Percentiles rank a stretch among this genome's conserved stretches.
These are phyloP conservation scores for Aspergillus sp. DNA, from an alignment of 2,329 filamentous ascomycete species.

Conservation along the genomic window DNA sequence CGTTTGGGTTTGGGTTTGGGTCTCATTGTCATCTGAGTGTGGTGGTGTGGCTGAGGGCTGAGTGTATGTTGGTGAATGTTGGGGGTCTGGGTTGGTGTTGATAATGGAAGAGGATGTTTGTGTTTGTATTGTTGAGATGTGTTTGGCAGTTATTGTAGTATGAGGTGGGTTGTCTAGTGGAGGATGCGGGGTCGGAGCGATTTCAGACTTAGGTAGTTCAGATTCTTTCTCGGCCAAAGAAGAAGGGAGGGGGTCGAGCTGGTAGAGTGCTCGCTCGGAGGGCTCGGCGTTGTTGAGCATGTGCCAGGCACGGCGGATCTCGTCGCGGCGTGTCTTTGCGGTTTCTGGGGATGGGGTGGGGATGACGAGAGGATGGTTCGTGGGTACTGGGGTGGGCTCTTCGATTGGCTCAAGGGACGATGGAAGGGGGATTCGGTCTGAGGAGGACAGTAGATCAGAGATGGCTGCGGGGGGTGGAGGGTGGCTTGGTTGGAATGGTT, in stretches of 20 bases:
- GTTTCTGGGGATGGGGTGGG: constrained; percentile 7
- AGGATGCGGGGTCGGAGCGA: not conserved
- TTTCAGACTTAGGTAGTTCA: not conserved
- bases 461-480: not conserved
- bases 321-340: constrained; percentile 22
- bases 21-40: not conserved
- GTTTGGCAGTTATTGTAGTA: not conserved
- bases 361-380: constrained; percentile 9
- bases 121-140: not conserved
- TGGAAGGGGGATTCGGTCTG: constrained; percentile 3
- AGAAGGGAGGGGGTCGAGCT: constrained; percentile 32
- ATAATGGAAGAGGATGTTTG: not conserved
- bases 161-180: not conserved
- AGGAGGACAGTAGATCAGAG: constrained; percentile 1
- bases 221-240: constrained; percentile 22
- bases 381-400: not conserved
- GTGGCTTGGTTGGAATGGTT: not conserved
- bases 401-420: constrained; percentile 16
- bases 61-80: not conserved
- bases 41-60: not conserved
- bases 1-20: not conserved
- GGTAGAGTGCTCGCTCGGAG: constrained; percentile 20
- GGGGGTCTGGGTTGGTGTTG: not conserved
- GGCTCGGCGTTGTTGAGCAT: constrained; percentile 25
- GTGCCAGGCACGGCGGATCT: constrained; percentile 29